phyloP scores from a whole-genome alignment of 208 protist genomes.

The Leishmania amazonensis region DNA sequence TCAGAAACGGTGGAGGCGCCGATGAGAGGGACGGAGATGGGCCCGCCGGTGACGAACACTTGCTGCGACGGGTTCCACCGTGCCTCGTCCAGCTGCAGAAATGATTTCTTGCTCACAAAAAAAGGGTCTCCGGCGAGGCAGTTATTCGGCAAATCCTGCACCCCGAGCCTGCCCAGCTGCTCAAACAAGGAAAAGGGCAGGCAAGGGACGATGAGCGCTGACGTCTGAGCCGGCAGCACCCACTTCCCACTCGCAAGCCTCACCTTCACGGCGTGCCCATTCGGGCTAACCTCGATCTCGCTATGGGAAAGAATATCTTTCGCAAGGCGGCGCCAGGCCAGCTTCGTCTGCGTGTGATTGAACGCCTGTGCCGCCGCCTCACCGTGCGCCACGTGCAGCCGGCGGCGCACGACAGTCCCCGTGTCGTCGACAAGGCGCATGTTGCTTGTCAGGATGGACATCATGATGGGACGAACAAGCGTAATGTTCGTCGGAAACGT shows the following conservation, averaged over 20 bases:
- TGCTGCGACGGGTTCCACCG: slow-evolving; percentile 22
- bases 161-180: slow-evolving; percentile 21
- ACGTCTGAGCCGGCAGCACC: slow-evolving; percentile 32
- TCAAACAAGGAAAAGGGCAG: slow-evolving; percentile 58
- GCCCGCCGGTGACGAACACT: slow-evolving; percentile 54
- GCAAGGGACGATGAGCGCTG: slow-evolving; percentile 62
- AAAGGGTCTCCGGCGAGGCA: slow-evolving; percentile 60
- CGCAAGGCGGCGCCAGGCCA: slow-evolving; percentile 28
- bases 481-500: slow-evolving; percentile 53
- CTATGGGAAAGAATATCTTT: slow-evolving; percentile 37
- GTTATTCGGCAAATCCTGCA: slow-evolving; percentile 48
- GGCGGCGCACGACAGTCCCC: slow-evolving; percentile 29
- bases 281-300: slow-evolving; percentile 35
- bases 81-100: slow-evolving; percentile 35
- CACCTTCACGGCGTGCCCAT: slow-evolving; percentile 40
- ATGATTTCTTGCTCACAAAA: slow-evolving; percentile 38
- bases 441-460: slow-evolving; percentile 42
- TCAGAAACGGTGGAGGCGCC: slow-evolving; percentile 32
- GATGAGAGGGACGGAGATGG: slow-evolving; percentile 56
- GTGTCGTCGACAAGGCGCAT: slow-evolving; percentile 44
- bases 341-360: neutral
- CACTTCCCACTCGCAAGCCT: slow-evolving; percentile 28
- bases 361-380: neutral
- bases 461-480: slow-evolving; percentile 32
- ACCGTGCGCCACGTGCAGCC: neutral